Base-by-base conservation (phyloP, 73 alveolate genomes). In the Paramecium biaurelia region DNA sequence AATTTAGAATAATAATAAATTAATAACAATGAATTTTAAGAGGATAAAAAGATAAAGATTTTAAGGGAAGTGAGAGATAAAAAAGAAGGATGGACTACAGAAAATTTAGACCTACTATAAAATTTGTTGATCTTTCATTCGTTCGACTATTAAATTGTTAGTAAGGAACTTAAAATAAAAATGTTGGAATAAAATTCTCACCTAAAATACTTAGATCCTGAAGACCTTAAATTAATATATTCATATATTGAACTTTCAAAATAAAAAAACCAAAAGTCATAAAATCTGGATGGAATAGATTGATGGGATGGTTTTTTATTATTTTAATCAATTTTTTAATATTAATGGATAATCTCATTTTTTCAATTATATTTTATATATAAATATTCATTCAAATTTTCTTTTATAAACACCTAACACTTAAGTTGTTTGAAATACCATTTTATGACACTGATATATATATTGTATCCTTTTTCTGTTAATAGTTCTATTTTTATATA, bases 41-140 rank as follows among this genome's bases (percentile, higher is more conserved):
- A 63, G 3, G 84, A 63, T 63, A 14, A 20, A 32, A 63, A 72
- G 4, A 4, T 34, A 14, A 42, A 79, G 24, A 41, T 38, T 21
- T n/a, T 26, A 43, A 41, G 56, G 23, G 90, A 41, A 43, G 20
- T 21, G 28, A 30, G n/a, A 23, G 24, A 23, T 10, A 5, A 30
- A 12, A 43, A 41, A 79, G 34, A 79, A 1, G 90, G 90, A 47
- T 79, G 90, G 90, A 79, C 70, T 2, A 7, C 7, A 42, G 90
- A 79, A 1, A 58, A 43, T 45, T 20, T 43, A 37, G 0, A 43
- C n/a, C 32, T 79, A 4, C 30, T 79, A 20, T 28, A 79, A 79
- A 79, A 79, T 79, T 45, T 79, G 28, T 18, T 79, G 14, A 79
- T 43, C 26, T 79, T 14, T 34, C 90, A 79, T 79, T 24, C 7